Conservation (phyloP, 768 basidiomycete species). For the Tricholoma terreum region DNA sequence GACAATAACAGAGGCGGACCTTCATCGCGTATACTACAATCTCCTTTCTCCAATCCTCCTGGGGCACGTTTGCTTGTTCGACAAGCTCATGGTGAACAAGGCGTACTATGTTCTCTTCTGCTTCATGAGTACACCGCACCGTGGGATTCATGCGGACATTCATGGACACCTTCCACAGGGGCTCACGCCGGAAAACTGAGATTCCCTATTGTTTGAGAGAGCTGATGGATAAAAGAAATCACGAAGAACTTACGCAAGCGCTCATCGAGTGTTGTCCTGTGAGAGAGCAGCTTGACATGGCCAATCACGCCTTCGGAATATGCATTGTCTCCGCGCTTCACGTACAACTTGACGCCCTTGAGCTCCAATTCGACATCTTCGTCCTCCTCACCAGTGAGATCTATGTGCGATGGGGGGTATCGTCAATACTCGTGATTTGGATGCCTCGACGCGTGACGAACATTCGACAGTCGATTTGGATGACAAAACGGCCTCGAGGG, state of each 20-base stretch:
- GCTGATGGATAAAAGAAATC: background rate
- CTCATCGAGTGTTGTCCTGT: conserved; percentile 38
- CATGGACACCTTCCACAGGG: conserved; percentile 68
- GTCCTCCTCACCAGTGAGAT: conserved; percentile 62
- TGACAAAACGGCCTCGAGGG: conserved; percentile 10
- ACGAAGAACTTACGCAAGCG: conserved; percentile 42
- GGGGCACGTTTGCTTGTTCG: conserved; percentile 20
- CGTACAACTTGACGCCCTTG: conserved; percentile 58
- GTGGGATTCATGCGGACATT: conserved; percentile 54
- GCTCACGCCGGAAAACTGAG: conserved; percentile 68
- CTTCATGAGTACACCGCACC: conserved; percentile 57
- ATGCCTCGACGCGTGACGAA: conserved; percentile 10
- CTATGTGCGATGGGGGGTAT: conserved; percentile 24
- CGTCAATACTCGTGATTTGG: conserved; percentile 5
- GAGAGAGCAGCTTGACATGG: conserved; percentile 55
- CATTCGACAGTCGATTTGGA: conserved; percentile 14
- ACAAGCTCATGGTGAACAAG: conserved; percentile 51
- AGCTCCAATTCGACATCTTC: conserved; percentile 55
- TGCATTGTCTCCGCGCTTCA: conserved; percentile 52
- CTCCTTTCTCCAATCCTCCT: conserved; percentile 31
- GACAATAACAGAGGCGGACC: conserved; percentile 33
- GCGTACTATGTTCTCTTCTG: conserved; percentile 52
- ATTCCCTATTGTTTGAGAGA: background rate
- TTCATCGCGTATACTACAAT: conserved; percentile 64
- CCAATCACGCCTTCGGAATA: conserved; percentile 62